Evolutionary conservation across 2,329 filamentous ascomycete species (phyloP), one percentile per base, ranked within the genome.

Genomic region (Fusarium setosum): DNA sequence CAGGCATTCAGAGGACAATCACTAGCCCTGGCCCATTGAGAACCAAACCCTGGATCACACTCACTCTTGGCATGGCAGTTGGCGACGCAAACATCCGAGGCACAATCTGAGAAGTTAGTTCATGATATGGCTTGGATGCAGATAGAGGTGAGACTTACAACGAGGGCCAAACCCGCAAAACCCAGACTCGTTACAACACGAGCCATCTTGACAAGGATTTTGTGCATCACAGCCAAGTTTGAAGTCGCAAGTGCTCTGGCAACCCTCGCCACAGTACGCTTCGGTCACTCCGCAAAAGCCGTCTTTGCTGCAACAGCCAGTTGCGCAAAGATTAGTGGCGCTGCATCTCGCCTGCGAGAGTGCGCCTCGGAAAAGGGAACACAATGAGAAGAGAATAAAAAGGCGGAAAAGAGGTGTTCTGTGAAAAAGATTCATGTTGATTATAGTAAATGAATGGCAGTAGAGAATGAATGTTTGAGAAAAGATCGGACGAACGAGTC

Each of bases 1-100:
- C 78, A 81, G 10, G 79, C 77, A 52, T 80, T 78, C 20, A 80
- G 71, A 3, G 77, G 77, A 56, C 78, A 80, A 11, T 62, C 65
- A 15, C 52, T 37, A 5, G 60, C 44, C 24, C 60, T 54, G 24
- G 69, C 67, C 60, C 67, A 75, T 49, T 74, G 21, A 9, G 44
- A 38, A 1, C 74, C 75, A 72, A 74, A 75, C 9, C 73, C 74
- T 3, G 71, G 71, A 61, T 75, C 70, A 55, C 75, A 76, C 47
- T 74, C 64, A 18, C 61, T 67, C 53, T 73, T 75, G 13, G 62
- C 54, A 13, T 71, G 41, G 41, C 75, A 77, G 7, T 41, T 51
- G 6, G 59, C 63, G 15, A 62, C 56, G 47, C 65, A 73, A n/a
- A 15, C 17, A 13, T 26, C 63, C 3, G 47, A 35, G 18, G 48